These are phyloP conservation scores for Vigna mungo DNA, from an alignment of 306 rosid species.

Conservation along the genomic window DNA sequence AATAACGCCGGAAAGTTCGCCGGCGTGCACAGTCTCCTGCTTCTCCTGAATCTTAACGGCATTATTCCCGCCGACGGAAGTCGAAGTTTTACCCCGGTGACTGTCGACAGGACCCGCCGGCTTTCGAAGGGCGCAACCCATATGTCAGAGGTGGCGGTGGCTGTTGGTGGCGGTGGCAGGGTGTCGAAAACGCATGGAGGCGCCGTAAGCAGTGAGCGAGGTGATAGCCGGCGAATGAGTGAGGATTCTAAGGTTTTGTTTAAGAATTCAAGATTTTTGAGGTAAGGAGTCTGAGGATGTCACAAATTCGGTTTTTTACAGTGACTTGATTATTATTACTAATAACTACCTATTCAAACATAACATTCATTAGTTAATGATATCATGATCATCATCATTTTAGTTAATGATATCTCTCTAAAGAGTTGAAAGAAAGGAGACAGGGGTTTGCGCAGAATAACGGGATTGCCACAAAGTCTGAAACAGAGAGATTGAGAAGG, in stretches of 20 bases:
- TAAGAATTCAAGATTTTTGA: neutral
- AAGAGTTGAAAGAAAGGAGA: no score
- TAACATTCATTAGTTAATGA: neutral
- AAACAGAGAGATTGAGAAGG: neutral
- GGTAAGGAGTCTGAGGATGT: slow-evolving; percentile 33
- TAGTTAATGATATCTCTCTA: neutral
- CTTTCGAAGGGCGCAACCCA: slow-evolving; percentile 79
- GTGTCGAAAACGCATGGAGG: slow-evolving; percentile 46
- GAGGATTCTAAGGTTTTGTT: slow-evolving; percentile 9
- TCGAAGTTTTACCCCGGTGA: slow-evolving; percentile 37
- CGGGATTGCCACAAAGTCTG: no score
- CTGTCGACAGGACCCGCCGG: slow-evolving; percentile 33
- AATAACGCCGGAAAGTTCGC: slow-evolving; percentile 46
- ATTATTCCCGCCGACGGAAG: slow-evolving; percentile 26
- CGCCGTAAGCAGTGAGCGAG: slow-evolving; percentile 16
- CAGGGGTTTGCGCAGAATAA: no score
- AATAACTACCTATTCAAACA: neutral
- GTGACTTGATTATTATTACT: no score
- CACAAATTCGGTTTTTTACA: neutral
- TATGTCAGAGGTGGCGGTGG: slow-evolving; percentile 46
- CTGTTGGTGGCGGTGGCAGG: slow-evolving; percentile 22
- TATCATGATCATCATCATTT: neutral
- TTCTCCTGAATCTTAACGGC: slow-evolving; percentile 40
- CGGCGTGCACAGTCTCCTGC: slow-evolving; percentile 43
- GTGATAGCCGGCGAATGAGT: slow-evolving; percentile 19